A percentile compares a stretch with the other conserved stretches of the same genome.
These are phyloP conservation scores for Angomonas desouzai DNA, from an alignment of 208 protist genomes.

Conservation along the genomic window DNA sequence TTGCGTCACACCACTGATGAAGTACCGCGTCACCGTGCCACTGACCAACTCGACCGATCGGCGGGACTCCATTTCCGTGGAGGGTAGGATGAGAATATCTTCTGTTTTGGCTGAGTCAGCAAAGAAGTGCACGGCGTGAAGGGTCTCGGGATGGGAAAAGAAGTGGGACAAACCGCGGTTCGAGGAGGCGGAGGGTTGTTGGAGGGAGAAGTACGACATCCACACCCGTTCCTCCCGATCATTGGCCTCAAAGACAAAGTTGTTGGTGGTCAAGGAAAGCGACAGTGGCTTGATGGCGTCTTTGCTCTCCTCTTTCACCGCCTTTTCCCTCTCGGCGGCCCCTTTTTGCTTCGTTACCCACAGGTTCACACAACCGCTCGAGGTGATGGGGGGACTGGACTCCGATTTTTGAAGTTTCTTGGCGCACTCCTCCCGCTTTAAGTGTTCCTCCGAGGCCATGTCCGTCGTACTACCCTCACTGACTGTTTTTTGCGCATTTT, in stretches of 20 bases:
- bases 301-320: neutral
- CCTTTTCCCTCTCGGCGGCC: neutral
- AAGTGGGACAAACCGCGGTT: constrained; percentile 21
- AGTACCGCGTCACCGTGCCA: constrained; percentile 61
- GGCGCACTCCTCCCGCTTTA: neutral
- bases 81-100: constrained; percentile 16
- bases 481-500: neutral
- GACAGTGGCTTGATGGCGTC: constrained; percentile 13
- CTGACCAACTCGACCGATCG: constrained; percentile 41
- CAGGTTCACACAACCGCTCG: neutral
- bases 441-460: neutral
- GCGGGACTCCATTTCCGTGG: constrained; percentile 53
- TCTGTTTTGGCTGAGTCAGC: constrained; percentile 10
- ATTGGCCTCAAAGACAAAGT: constrained; percentile 22
- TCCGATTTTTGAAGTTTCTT: neutral
- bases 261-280: constrained; percentile 22
- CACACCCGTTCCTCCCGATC: constrained; percentile 14
- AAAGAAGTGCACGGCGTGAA: constrained; percentile 34
- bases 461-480: neutral
- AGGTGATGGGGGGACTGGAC: neutral
- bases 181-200: neutral
- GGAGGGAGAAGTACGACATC: constrained; percentile 16
- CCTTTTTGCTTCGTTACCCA: neutral
- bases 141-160: constrained; percentile 15
- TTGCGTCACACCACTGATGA: constrained; percentile 59